Evolutionary conservation across 345 rosid genomes (phyloP), one percentile per base, ranked within the genome.

Genomic region (Turritis glabra): DNA sequence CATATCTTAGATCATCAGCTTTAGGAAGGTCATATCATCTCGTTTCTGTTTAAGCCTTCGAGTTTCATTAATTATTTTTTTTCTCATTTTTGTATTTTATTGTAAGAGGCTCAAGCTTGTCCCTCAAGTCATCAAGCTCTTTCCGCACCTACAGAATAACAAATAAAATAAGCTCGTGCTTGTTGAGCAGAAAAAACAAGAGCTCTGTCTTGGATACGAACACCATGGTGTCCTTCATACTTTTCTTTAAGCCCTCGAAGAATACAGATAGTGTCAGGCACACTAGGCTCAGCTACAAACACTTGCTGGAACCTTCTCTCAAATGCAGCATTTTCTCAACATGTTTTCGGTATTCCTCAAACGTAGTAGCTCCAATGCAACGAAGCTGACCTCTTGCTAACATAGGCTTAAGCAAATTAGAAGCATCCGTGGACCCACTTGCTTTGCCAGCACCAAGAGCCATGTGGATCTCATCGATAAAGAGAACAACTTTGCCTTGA

Each of bases 311-410:
- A 93, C 82, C 98, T 80, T 77, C 96, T 89, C 78, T 90, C 96
- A 22, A 90, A 93, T 6, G 97, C 93, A n/a, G 96, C 96, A 82
- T 93, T 80, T 90, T 93, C 86, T 93, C 98, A 73, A 89, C 98
- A 63, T 90, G 88, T 63, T 86, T 93, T 64, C 95, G 81, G 32
- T 93, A 90, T 69, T 90, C 98, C 72, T 93, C 93, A 5, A 93
- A 83, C 0, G 98, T 93, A 2, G 97, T 93, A 7, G 98, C 98
- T 12, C 96, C 97, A 41, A 93, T 90, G 58, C 97, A 93, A 37
- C 96, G 82, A 11, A 93, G 89, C 80, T 93, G 97, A 38, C 98
- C 97, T 76, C 96, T 82, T 19, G 96, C 98, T 76, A 93, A 89
- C 98, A 90, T 93, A 0, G 97, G 98, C 84, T 90, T 93, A 52